Base-by-base conservation (phyloP, 257 asterid species). In the Verbena officinalis region DNA sequence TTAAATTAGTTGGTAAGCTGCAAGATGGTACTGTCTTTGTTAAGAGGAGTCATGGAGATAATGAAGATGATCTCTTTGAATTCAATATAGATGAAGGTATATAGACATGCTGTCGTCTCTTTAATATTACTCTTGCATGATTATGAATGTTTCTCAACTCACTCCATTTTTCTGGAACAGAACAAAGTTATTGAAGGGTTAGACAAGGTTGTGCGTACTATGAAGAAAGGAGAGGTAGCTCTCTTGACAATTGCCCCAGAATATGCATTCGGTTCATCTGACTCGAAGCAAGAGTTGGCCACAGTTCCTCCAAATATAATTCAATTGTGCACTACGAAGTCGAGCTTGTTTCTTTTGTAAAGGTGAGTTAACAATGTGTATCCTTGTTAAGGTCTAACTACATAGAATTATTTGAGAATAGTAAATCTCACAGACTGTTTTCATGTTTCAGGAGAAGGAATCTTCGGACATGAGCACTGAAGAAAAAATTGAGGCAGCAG, bases 51-150 rank as follows among this genome's bases (percentile, higher is more conserved):
- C 72, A 79, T 8, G 82, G 76, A 1, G 82, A 73, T 12, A 66
- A 68, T 42, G 94, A 87, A 50, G 78, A 77, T 24, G 84, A 75
- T 17, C 87, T 83, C 39, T 83, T 88, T 11, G 91, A 78, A 74
- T 88, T 88, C 59, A 86, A 82, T 74, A 78, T 82, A 0, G 96
- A 88, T 48, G 96, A 86, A 65, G 96, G 96, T 86, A 68, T 27
- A 17, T 2, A 17, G 16, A 15, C 20, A 46, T 44, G 1, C 38
- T 0, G 0, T 8, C 23, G 21, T 42, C 52, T 11, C n/a, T 62
- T 57, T 0, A 9, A 11, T 42, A 15, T 56, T 10, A 0, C 2
- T 43, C 19, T 3, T 42, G 5, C 4, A 20, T 17, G 7, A n/a
- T 10, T 17, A 4, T 22, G n/a, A 16, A 1, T 22, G 8, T 1